These are phyloP conservation scores for Coniochaeta prunicola DNA, from an alignment of 2,329 filamentous ascomycete species.

Conservation along the genomic window DNA sequence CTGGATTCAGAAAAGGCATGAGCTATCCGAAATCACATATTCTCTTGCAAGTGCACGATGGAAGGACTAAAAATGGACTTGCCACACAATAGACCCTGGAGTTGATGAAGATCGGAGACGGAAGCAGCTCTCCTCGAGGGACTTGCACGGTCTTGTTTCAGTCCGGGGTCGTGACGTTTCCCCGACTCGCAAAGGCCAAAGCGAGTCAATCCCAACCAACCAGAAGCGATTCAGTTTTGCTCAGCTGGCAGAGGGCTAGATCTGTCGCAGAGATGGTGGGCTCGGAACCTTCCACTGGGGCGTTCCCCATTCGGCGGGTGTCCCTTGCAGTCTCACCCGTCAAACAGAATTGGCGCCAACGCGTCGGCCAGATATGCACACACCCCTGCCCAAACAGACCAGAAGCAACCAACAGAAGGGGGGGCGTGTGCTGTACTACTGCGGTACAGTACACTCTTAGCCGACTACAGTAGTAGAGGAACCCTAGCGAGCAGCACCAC, in stretches of 20 bases:
- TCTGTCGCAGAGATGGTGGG: not conserved
- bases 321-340: conserved; percentile 1
- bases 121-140: no score
- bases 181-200: not conserved
- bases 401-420: no score
- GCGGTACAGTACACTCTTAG: no score
- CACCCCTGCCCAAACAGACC: not conserved
- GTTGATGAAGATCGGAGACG: no score
- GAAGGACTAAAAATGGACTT: no score
- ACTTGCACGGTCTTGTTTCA: conserved; percentile 1
- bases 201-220: not conserved
- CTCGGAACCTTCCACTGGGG: not conserved
- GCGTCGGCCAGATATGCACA: not conserved
- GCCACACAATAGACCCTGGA: no score
- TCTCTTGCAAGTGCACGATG: no score
- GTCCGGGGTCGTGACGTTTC: not conserved
- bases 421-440: no score
- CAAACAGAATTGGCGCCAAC: not conserved
- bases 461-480: not conserved
- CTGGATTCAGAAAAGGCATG: no score
- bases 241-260: not conserved
- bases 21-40: no score
- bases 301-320: not conserved
- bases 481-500: not conserved
- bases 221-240: not conserved